phyloP scores from a whole-genome alignment of 306 rosid species.

The Gastrolobium villosum region DNA sequence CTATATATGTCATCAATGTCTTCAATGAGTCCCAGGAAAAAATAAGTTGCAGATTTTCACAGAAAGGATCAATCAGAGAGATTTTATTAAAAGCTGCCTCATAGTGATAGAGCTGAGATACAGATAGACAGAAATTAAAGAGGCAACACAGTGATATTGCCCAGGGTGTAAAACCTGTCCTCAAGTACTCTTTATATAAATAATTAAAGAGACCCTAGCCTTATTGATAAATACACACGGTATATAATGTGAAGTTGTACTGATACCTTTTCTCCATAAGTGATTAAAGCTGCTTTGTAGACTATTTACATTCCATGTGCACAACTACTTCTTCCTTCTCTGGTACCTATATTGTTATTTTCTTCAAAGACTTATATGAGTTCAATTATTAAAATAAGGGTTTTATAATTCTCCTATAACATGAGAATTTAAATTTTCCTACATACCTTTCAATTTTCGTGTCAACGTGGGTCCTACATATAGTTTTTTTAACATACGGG shows the following conservation, averaged over 20 bases:
- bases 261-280: background rate
- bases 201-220: background rate
- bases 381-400: background rate
- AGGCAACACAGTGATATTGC: background rate
- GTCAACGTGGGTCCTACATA: no score
- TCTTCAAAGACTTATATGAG: background rate
- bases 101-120: background rate
- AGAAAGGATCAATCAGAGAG: constrained; percentile 48
- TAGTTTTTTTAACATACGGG: no score
- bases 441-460: no score
- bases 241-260: background rate
- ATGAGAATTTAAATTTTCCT: no score
- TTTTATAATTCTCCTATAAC: no score
- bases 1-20: background rate
- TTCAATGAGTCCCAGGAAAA: constrained; percentile 33
- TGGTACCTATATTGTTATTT: background rate
- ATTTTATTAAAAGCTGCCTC: constrained; percentile 50
- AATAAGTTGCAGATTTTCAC: constrained; percentile 37
- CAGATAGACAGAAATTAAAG: background rate
- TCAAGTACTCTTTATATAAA: no score
- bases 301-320: background rate
- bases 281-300: background rate
- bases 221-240: background rate
- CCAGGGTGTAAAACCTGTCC: constrained; percentile 31
- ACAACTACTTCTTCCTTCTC: background rate